Evolutionary conservation across 2,329 filamentous ascomycete species (phyloP).

Genomic region (Aspergillus clavatus): DNA sequence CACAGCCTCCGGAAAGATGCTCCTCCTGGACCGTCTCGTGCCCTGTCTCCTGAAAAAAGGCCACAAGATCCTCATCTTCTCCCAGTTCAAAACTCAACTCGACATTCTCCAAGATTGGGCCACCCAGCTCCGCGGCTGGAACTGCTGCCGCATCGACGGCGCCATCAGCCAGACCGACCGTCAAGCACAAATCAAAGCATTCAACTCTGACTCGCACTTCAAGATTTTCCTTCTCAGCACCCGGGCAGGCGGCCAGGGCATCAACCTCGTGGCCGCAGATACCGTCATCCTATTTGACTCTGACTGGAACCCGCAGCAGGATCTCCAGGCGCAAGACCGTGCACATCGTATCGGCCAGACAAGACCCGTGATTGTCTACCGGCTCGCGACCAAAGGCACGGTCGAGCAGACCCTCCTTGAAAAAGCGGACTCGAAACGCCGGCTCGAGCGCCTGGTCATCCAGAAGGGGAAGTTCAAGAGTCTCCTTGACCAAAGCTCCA

Average conservation of each 20-base stretch:
- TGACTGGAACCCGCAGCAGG: constrained; percentile 95
- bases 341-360: constrained; percentile 94
- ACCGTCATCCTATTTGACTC: constrained; percentile 89
- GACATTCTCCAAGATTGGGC: constrained; percentile 89
- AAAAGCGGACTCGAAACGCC: constrained; percentile 84
- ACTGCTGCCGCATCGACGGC: constrained; percentile 85
- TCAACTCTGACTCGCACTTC: constrained; percentile 61
- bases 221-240: constrained; percentile 86
- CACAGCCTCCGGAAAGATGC: constrained; percentile 89
- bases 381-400: constrained; percentile 86
- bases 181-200: constrained; percentile 65
- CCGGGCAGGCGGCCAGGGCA: constrained; percentile 87
- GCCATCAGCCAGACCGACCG: constrained; percentile 71
- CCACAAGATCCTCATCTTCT: constrained; percentile 94
- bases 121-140: constrained; percentile 68
- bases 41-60: constrained; percentile 66
- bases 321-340: constrained; percentile 92
- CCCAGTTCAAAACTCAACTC: constrained; percentile 90
- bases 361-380: constrained; percentile 84
- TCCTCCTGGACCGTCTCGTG: constrained; percentile 81
- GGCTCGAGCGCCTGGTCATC: constrained; percentile 91
- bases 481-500: constrained; percentile 54
- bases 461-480: constrained; percentile 81
- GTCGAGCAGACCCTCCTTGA: constrained; percentile 84
- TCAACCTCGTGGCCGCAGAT: constrained; percentile 87